Base-by-base conservation (phyloP, 495 filamentous ascomycete genomes). In the Halenospora varia region DNA sequence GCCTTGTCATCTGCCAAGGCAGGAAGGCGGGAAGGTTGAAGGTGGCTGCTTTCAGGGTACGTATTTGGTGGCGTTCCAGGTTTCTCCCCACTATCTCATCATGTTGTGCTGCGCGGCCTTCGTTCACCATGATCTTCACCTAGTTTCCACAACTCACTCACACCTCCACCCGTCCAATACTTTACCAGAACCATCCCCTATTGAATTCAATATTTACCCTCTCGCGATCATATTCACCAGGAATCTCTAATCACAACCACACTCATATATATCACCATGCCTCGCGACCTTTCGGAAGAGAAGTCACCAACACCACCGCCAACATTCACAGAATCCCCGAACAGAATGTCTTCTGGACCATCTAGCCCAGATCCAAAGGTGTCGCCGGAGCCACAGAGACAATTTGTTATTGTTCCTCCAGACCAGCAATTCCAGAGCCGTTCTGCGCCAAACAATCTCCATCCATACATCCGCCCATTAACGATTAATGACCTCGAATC, bases 401-500 rank as follows among this genome's bases (percentile, higher is more conserved):
- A 59, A 23, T 65, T 62, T 40, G 53, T 62, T 9, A 62, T 66
- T 45, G 24, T 61, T 20, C 57, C 60, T 2, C 26, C 48, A 11
- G 53, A 54, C 46, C 50, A 62, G 10, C 55, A 62, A 22, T n/a
- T 53, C 50, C 25, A 44, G 15, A 35, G 19, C 56, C 25, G 19
- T 22, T 41, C 13, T 26, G 25, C 50, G 9, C 35, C 48, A 26
- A 35, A 19, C 18, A 58, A 58, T 26, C 62, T 67, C n/a, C 57
- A 68, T 44, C 65, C 65, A 3, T 65, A 65, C 44, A 60, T 57
- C 3, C 83, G 89, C 57, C 80, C 86, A 15, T 78, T 97, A 35
- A 88, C 81, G 22, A 69, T 82, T 46, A 83, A 83, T 0, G 88
- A 96, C 66, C 72, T 90, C 10, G 89, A 94, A 0, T 83, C 87